Percentiles rank a stretch among this genome's conserved stretches.
Conservation (phyloP, 2,329 filamentous ascomycete species). For the Ascochyta viciae-villosae region DNA sequence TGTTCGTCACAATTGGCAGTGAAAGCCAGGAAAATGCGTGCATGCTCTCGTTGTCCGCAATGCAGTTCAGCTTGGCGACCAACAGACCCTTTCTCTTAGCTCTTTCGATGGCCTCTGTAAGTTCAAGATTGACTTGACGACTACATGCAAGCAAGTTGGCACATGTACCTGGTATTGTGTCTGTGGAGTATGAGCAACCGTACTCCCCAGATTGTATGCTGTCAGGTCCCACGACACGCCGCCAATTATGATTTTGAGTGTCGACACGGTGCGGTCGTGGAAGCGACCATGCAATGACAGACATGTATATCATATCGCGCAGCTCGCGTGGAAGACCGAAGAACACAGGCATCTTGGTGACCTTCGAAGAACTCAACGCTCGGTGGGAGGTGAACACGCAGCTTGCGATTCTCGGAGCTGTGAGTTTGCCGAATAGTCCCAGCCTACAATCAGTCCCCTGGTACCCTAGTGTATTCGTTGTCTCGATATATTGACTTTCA, state of each 20-base stretch:
- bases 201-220: conserved; percentile 29
- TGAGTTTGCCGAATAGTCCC: too few relatives aligned
- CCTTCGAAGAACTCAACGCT: too few relatives aligned
- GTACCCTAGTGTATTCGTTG: too few relatives aligned
- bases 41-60: conserved; percentile 36
- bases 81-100: conserved; percentile 26
- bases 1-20: conserved; percentile 38
- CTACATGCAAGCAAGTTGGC: conserved; percentile 40
- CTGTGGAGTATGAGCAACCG: conserved; percentile 35
- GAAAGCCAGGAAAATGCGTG: conserved; percentile 44
- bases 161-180: conserved; percentile 34
- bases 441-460: too few relatives aligned
- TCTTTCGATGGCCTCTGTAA: conserved; percentile 30
- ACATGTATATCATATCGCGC: conserved; percentile 43
- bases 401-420: too few relatives aligned
- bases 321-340: conserved; percentile 42
- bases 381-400: too few relatives aligned
- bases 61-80: conserved; percentile 38
- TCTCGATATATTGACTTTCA: not conserved
- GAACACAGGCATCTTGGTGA: conserved; percentile 20
- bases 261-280: conserved; percentile 29
- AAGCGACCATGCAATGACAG: conserved; percentile 32
- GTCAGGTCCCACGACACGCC: conserved; percentile 24
- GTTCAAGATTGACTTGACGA: conserved; percentile 40
- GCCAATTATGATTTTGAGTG: conserved; percentile 23